Conservation (phyloP, 768 basidiomycete species). For the Lactarius tabidus region DNA sequence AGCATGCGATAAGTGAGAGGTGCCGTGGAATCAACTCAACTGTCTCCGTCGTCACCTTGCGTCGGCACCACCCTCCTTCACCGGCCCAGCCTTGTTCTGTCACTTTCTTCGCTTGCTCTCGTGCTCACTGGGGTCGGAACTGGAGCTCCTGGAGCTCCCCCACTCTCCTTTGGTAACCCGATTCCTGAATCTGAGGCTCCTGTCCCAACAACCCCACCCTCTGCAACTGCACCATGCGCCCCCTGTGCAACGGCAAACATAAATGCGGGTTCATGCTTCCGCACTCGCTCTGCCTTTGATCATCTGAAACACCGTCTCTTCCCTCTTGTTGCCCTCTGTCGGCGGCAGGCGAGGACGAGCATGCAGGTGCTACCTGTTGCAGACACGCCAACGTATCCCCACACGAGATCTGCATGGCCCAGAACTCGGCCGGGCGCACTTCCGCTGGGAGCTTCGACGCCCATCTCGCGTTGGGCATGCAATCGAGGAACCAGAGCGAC, state of each 20-base stretch:
- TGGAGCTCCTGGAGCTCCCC: conserved; percentile 30
- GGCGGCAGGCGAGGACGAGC: conserved; percentile 42
- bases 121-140: not conserved
- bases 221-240: conserved; percentile 6
- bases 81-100: conserved; percentile 11
- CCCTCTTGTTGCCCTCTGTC: conserved; percentile 40
- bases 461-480: not conserved
- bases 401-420: conserved; percentile 46
- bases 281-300: conserved; percentile 71
- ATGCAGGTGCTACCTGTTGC: conserved; percentile 65
- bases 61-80: conserved; percentile 29
- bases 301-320: conserved; percentile 67
- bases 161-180: conserved; percentile 19
- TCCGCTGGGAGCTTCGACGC: conserved; percentile 64
- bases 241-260: conserved; percentile 34
- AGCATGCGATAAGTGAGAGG: too few relatives aligned
- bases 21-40: conserved; percentile 52
- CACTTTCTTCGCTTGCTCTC: conserved; percentile 21
- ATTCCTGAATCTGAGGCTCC: conserved; percentile 24
- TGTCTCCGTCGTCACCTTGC: conserved; percentile 33
- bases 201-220: conserved; percentile 14
- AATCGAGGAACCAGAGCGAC: conserved; percentile 63
- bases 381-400: conserved; percentile 37
- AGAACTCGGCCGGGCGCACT: conserved; percentile 73
- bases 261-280: conserved; percentile 53